Evolutionary conservation across 2,329 filamentous ascomycete genomes (phyloP), one percentile per base, ranked within the genome.

Genomic region (Byssothecium circinans): DNA sequence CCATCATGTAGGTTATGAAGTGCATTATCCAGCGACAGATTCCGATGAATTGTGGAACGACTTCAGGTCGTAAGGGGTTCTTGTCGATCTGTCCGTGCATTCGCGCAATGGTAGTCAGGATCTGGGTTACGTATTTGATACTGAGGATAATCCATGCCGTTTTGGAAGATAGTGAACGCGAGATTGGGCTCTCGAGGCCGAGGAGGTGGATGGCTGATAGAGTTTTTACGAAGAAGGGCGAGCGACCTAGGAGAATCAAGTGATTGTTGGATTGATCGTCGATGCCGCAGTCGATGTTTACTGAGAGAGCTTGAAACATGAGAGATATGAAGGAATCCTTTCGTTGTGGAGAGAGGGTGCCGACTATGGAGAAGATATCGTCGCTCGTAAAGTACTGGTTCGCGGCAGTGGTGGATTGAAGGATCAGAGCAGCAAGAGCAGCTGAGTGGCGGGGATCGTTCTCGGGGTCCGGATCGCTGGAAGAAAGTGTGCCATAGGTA

Each of bases 1-100:
- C 78, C 33, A 84, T 62, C 22, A 84, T 70, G 60, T 77, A 83
- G 17, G 78, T 73, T 50, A 79, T 76, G 42, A 85, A 75, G 53
- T 92, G 86, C 29, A 91, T 77, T 0, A 83, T 82, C 91, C 91
- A 96, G 62, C 82, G 85, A 3, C 87, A 83, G 45, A 90, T 87
- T 18, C 89, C 88, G 4, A 85, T 81, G 44, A 69, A 58, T 23
- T 65, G 65, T 5, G 68, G 67, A 1, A 69, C 67, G 4, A 64
- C 55, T 47, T 71, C 65, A 7, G 68, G 61, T n/a, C 62, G 62
- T 4, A 70, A 52, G 5, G 55, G 54, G 12, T 50, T 55, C 41
- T 77, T 71, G 17, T 82, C 75, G 15, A 78, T 74, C 58, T 82
- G 83, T 67, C 76, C 65, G 48, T 69, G 68, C 58, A 69, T 66